These are phyloP conservation scores for Syncephalastrum racemosum DNA, from an alignment of 371 early-diverging fungal species.

Conservation along the genomic window DNA sequence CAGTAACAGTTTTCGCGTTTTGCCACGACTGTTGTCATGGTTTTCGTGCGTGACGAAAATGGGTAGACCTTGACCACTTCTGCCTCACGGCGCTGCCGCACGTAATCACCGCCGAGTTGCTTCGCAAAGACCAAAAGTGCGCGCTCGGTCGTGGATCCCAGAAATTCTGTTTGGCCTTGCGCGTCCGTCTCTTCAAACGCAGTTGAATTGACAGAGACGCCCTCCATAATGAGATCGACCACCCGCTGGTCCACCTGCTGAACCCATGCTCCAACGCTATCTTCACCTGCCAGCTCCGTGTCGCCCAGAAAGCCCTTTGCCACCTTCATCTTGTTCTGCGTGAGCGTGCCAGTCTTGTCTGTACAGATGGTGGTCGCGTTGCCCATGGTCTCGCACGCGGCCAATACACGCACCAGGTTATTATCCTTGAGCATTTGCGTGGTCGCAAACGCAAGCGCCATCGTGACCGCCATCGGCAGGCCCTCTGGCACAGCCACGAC, in stretches of 20 bases:
- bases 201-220: constrained; percentile 84
- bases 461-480: constrained; percentile 95
- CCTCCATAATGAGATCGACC: constrained; percentile 52
- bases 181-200: constrained; percentile 81
- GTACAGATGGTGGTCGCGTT: constrained; percentile 95
- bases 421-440: constrained; percentile 92
- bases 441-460: constrained; percentile 92
- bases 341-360: constrained; percentile 97
- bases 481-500: constrained; percentile 98
- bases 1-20: constrained; percentile 46
- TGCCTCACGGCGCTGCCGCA: constrained; percentile 53
- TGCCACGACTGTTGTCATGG: constrained; percentile 72
- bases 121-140: constrained; percentile 82
- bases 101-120: constrained; percentile 62
- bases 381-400: constrained; percentile 98
- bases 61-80: constrained; percentile 66
- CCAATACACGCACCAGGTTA: constrained; percentile 92
- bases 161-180: constrained; percentile 64
- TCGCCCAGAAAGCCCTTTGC: constrained; percentile 66
- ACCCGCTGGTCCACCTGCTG: constrained; percentile 30
- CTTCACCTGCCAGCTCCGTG: constrained; percentile 31
- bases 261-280: constrained; percentile 27
- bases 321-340: constrained; percentile 95
- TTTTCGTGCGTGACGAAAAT: constrained; percentile 78
- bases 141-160: constrained; percentile 93